A percentile compares a stretch with the other conserved stretches of the same genome.
Evolutionary conservation across 2,329 filamentous ascomycete species (phyloP).

Genomic region (Fusarium irregulare): DNA sequence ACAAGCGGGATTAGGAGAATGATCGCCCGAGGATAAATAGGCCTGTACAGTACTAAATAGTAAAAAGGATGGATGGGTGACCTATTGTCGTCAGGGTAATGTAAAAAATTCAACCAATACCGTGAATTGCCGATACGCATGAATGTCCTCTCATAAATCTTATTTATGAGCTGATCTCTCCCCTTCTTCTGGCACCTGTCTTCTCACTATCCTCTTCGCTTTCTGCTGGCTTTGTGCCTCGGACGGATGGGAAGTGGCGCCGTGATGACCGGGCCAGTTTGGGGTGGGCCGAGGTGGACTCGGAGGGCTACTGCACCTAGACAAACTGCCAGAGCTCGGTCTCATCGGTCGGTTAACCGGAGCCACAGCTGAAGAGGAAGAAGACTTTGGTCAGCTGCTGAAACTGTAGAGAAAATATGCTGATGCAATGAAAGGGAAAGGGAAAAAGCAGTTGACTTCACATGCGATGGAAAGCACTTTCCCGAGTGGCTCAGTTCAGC

Average conservation of each 20-base stretch:
- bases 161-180: slow-evolving; percentile 29
- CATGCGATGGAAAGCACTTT: slow-evolving; percentile 16
- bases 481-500: neutral
- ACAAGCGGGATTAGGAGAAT: slow-evolving; percentile 39
- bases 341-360: slow-evolving; percentile 30
- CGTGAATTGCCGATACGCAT: slow-evolving; percentile 26
- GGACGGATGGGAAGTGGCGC: slow-evolving; percentile 39
- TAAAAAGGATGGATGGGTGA: slow-evolving; percentile 12
- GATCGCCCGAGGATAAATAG: slow-evolving; percentile 40
- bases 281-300: slow-evolving; percentile 41
- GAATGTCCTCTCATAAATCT: slow-evolving; percentile 2
- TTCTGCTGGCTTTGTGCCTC: slow-evolving; percentile 38
- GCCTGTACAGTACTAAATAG: slow-evolving; percentile 24
- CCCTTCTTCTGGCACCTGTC: slow-evolving; percentile 24
- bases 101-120: slow-evolving; percentile 24
- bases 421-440: neutral
- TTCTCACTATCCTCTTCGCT: slow-evolving; percentile 27
- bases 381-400: neutral
- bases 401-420: neutral
- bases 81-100: slow-evolving; percentile 14
- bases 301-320: slow-evolving; percentile 17
- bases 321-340: slow-evolving; percentile 25
- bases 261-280: slow-evolving; percentile 25
- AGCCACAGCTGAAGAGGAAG: slow-evolving; percentile 8
- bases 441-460: slow-evolving; percentile 22